Base-by-base conservation (phyloP, 2,329 filamentous ascomycete species). In the Fusarium stilboides region DNA sequence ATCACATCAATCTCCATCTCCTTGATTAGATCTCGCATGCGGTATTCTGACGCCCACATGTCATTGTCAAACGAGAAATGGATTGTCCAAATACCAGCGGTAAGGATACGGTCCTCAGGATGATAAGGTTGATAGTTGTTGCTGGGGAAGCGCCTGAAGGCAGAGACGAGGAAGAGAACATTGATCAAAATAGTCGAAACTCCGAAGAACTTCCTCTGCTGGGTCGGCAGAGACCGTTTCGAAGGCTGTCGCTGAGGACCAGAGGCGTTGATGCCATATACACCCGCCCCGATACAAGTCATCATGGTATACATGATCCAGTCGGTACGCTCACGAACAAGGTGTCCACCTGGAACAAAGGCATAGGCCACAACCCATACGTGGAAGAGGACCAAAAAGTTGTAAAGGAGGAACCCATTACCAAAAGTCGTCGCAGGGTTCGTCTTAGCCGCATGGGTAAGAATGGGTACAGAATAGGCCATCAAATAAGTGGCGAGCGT, bases 311-410 rank as follows among this genome's bases (percentile, higher is more conserved):
- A 87, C 94, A 98, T 97, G 75, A 99, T 87, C 92, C 94, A 98
- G 78, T 98, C 95, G 2, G 94, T 99, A 76, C 91, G 94, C 79
- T 99, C 96, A 44, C 96, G 91, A 43, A 99, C 92, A 1, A 97
- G 86, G 5, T 94, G 94, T 3, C 96, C 96, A 52, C 96, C 96
- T 3, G 96, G 96, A 5, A 99, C 96, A 73, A 99, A 99, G 14
- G 96, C 96, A 75, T 99, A 99, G 3, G 96, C 96, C 13, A 99
- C 96, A 36, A 98, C 92, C 96, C 96, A 99, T 57, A 98, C 94
- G 77, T 98, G 95, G 84, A 97, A 97, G n/a, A 99, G 87, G 6
- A 98, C 91, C 82, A 98, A 83, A 74, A 98, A 86, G 80, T 98
- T 97, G 84, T 98, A 99, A 49, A 97, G 80, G 53, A 98, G 82